Percentiles rank a stretch among this genome's conserved stretches.
Evolutionary conservation across 305 asterid genomes (phyloP).

Genomic region (Fraxinus greggii): DNA sequence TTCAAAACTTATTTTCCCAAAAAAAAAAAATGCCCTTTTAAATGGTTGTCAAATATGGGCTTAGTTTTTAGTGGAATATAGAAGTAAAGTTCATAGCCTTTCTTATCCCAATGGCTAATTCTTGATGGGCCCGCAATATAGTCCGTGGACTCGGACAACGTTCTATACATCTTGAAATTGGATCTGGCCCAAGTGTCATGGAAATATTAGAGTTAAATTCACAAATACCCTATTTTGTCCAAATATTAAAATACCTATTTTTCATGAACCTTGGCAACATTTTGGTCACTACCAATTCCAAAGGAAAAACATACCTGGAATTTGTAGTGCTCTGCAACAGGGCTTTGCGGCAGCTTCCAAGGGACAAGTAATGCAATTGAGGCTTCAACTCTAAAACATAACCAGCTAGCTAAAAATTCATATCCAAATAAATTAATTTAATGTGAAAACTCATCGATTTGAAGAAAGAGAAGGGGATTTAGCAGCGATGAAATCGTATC

Average conservation of each 20-base stretch:
- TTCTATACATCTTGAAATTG: not conserved
- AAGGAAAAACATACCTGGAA: not conserved
- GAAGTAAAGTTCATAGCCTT: not conserved
- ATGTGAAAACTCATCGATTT: not conserved
- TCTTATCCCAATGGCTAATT: not conserved
- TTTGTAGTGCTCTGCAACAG: not conserved
- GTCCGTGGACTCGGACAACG: not conserved
- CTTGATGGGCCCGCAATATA: not conserved
- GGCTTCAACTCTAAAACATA: not conserved
- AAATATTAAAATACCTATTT: not conserved
- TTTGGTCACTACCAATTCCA: not conserved
- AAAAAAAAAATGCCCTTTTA: no score
- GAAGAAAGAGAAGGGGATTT: not conserved
- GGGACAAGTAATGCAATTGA: not conserved
- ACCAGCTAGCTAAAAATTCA: not conserved
- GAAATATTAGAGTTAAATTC: not conserved
- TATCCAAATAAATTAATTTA: not conserved
- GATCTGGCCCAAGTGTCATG: not conserved
- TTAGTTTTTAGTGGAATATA: no score
- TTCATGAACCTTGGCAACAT: not conserved
- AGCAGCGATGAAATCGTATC: not conserved
- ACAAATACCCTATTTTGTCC: not conserved
- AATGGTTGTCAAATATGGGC: no score
- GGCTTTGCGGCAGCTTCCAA: not conserved
- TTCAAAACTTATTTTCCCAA: no score